A percentile compares a stretch with the other conserved stretches of the same genome.
Evolutionary conservation across 139 green algal species (phyloP).

Genomic region (Chlamydomonas urium): DNA sequence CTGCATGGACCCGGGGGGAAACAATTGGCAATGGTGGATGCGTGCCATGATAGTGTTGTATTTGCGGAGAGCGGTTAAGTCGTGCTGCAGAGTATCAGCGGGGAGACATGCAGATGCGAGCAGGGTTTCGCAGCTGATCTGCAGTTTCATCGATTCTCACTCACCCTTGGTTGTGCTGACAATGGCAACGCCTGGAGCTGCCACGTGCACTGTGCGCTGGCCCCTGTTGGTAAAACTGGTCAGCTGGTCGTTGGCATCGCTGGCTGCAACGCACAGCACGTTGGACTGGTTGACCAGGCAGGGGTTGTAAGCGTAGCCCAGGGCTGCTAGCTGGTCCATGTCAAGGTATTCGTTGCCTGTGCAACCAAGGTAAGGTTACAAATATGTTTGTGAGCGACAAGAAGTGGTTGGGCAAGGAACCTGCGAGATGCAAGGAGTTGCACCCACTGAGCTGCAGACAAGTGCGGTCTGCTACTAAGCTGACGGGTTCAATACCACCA

Average conservation of each 20-base stretch:
- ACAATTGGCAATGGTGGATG: not conserved
- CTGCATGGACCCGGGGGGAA: not conserved
- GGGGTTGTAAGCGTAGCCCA: slow-evolving; percentile 15
- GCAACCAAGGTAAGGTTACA: no score
- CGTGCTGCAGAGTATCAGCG: not conserved
- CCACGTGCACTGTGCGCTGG: slow-evolving; percentile 4
- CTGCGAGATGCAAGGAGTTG: no score
- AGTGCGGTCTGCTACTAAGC: no score
- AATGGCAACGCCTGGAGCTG: slow-evolving; percentile 4
- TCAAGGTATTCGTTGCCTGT: slow-evolving; percentile 20
- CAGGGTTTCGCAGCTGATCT: not conserved
- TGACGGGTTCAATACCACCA: no score
- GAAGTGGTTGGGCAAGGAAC: no score
- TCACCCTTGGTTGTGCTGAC: not conserved
- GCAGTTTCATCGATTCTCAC: not conserved
- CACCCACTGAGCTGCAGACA: no score
- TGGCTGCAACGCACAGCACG: slow-evolving; percentile 21
- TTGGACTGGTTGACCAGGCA: slow-evolving; percentile 20
- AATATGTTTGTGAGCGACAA: no score
- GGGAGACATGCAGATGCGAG: not conserved
- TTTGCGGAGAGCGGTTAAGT: not conserved
- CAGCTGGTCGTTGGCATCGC: slow-evolving; percentile 3
- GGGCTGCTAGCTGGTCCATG: slow-evolving; percentile 8
- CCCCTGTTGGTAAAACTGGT: slow-evolving; percentile 6
- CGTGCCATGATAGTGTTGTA: not conserved